Percentiles rank a stretch among this genome's conserved stretches.
phyloP scores from a whole-genome alignment of 495 filamentous ascomycete genomes.

The Hypoxylon cercidicola region DNA sequence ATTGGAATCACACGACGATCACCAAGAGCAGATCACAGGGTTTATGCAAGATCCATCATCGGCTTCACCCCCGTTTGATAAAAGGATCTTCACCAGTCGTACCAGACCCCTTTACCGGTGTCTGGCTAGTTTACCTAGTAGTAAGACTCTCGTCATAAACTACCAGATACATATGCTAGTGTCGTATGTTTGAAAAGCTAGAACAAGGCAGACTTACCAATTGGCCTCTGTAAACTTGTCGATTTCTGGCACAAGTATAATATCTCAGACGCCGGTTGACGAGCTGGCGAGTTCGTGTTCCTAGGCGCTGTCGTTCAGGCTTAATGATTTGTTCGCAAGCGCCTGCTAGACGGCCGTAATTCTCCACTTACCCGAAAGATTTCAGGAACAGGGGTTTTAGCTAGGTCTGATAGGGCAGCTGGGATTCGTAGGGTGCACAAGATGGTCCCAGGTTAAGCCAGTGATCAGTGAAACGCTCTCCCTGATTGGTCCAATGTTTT shows the following conservation, averaged over 20 bases:
- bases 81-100: conserved; percentile 5
- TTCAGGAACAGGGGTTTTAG: conserved; percentile 9
- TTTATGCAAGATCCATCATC: conserved; percentile 38
- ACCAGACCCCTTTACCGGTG: conserved; percentile 9
- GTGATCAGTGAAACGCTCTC: conserved; percentile 3
- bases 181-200: conserved; percentile 12
- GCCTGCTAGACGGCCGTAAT: conserved; percentile 9
- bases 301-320: conserved; percentile 22
- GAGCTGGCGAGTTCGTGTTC: conserved; percentile 23
- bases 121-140: conserved; percentile 1
- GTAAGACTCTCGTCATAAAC: background rate
- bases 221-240: background rate
- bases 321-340: conserved; percentile 34
- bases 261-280: conserved; percentile 25
- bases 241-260: conserved; percentile 15
- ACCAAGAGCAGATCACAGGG: conserved; percentile 25
- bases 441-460: conserved; percentile 10
- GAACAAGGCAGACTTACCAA: conserved; percentile 7
- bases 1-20: conserved; percentile 25
- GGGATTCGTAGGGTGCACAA: background rate
- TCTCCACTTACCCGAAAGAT: conserved; percentile 31
- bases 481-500: conserved; percentile 36
- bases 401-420: conserved; percentile 31
- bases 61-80: conserved; percentile 23
- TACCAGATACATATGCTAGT: conserved; percentile 6